Base-by-base conservation (phyloP, 176 grass and related monocot genomes). In the Musa troglodytarum region DNA sequence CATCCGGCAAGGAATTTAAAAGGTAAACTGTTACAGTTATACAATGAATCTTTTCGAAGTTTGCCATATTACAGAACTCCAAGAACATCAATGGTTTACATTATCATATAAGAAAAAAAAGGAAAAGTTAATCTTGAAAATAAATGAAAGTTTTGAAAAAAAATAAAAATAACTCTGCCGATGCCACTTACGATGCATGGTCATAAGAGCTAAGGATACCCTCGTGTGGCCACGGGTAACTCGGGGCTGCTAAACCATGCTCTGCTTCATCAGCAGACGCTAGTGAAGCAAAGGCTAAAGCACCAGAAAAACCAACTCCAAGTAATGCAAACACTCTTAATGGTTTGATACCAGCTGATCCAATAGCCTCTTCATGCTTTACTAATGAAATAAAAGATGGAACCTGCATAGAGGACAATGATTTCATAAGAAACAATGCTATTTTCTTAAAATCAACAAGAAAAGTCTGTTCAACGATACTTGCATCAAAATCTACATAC, bases 191-290 rank as follows among this genome's bases (percentile, higher is more conserved):
- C 95, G 95, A 99, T 71, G 88, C 86, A 43, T 99, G 90, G 63
- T 94, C 95, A 50, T 94, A 99, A 52, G 95, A 99, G 78, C 95
- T 99, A 77, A 99, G 87, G 64, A 99, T 98, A 69, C 95, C 95
- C 68, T 89, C 78, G 78, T 99, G 95, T 24, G 95, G 95, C 95
- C 95, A 99, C 22, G 95, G 95, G 77, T 99, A 99, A 11, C 74
- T 80, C 34, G 88, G 80, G n/a, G 86, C 81, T 16, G 84, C 79
- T 72, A 99, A 80, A 19, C 95, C 90, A 87, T 94, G 95, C 80
- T 94, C 95, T 71, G 90, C 84, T 85, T 99, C 95, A 84, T 99
- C 95, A 75, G 95, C 95, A 79, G 82, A 87, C 53, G 91, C 88
- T 71, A 93, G 74, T 63, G 88, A 89, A 62, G 88, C 84, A 52